Conservation (phyloP, 345 rosid genomes). For the Crucihimalaya himalaica region DNA sequence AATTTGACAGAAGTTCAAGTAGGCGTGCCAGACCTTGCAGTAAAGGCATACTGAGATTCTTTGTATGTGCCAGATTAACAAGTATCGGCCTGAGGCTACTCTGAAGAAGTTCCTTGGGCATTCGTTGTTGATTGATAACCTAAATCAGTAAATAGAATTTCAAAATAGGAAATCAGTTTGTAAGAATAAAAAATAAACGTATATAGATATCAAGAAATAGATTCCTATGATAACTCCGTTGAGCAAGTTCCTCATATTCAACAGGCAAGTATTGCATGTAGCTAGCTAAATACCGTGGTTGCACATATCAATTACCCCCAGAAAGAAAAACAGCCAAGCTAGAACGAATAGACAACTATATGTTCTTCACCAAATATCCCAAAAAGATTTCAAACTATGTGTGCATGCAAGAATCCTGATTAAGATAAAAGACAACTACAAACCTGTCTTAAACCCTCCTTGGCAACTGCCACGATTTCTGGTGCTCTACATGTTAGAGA, state of each 20-base stretch:
- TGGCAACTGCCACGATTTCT: conserved; percentile 97
- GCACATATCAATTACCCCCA: conserved; percentile 4
- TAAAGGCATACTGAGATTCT: conserved; percentile 98
- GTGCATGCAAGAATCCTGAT: conserved; percentile 9
- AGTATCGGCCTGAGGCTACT: conserved; percentile 98
- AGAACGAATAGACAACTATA: background rate
- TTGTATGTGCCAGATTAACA: conserved; percentile 94
- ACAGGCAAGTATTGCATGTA: conserved; percentile 18
- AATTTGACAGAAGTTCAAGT: conserved; percentile 92
- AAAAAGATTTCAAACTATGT: background rate
- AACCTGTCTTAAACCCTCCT: conserved; percentile 99
- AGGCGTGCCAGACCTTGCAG: conserved; percentile 97
- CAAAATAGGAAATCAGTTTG: background rate
- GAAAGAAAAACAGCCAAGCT: background rate
- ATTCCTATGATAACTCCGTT: conserved; percentile 19
- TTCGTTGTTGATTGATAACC: conserved; percentile 96
- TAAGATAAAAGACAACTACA: conserved; percentile 28
- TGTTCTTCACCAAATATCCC: background rate
- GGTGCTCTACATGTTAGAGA: conserved; percentile 92
- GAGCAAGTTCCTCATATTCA: conserved; percentile 17
- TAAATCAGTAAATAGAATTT: conserved; percentile 35
- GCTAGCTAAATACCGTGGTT: conserved; percentile 9
- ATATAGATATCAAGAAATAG: background rate
- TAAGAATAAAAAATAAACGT: background rate
- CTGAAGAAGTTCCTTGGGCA: conserved; percentile 99